Percentiles rank a stretch among this genome's conserved stretches.
Conservation (phyloP, 208 protist species). For the Trichomonas vaginalis region DNA sequence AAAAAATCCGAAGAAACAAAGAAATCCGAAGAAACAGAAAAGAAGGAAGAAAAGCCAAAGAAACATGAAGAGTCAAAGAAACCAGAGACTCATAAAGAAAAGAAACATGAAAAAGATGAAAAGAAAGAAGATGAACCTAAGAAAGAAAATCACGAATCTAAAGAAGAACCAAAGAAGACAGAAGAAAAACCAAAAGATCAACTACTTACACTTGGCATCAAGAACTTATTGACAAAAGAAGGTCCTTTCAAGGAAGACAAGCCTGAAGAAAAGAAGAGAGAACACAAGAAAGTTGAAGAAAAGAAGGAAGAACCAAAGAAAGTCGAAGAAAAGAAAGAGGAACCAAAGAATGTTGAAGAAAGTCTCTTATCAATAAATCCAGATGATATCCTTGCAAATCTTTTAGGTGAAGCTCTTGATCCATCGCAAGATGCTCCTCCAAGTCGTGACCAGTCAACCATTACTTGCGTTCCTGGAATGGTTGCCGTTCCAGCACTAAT, state of each 20-base stretch:
- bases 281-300: neutral
- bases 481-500: neutral
- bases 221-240: no score
- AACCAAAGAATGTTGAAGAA: no score
- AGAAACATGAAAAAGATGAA: no score
- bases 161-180: no score
- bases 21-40: neutral
- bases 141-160: no score
- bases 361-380: neutral
- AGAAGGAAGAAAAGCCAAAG: neutral
- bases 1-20: no score
- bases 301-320: neutral
- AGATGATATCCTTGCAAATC: neutral
- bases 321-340: neutral
- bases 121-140: no score
- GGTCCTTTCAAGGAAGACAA: no score
- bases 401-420: neutral
- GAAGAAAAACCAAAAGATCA: no score
- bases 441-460: neutral
- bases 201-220: no score
- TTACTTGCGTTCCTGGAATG: neutral
- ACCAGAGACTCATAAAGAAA: neutral
- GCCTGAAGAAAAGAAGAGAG: neutral
- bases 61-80: neutral
- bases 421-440: neutral